Evolutionary conservation across 352 stramenopile species (phyloP), one percentile per base, ranked within the genome.

Genomic region (Globisporangium polare): DNA sequence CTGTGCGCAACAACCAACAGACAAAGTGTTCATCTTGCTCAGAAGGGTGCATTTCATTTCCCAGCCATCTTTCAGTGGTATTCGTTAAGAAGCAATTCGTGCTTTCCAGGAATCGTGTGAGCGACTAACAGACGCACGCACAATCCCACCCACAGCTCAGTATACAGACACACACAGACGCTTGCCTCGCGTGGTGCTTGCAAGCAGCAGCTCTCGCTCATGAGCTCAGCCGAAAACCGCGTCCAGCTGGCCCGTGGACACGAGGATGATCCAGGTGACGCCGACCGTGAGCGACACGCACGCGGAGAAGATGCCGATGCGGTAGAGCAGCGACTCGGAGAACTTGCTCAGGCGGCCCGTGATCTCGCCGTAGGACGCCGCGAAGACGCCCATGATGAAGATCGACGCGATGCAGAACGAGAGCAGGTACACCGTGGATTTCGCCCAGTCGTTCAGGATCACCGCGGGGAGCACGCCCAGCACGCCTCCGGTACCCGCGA

Each of bases 371-470:
- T 94, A 96, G 0, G 81, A 60, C 4, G 77, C 73, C 0, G 90
- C 83, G 72, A 96, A 97, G 4, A 75, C 71, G 45, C 87, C 88
- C 86, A 97, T 96, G 27, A 90, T 89, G 43, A 96, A 66, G 55
- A 89, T 96, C 53, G 72, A 90, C n/a, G 76, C 80, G 9, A 88
- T 29, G 61, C 87, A 96, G 71, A 96, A 96, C 24, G 79, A 83
- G 6, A 76, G 61, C 20, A 97, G 62, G 69, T 96, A 97, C 24
- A 86, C 64, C 29, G 70, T 68, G 20, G 82, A 89, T 37, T 88
- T 73, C 55, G 62, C 60, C 62, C 65, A 77, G 63, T 92, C 70
- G 58, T 89, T 76, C 29, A 95, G 64, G 49, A 93, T 75, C 17
- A 96, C 78, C 0, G 88, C 87, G 0, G 88, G 88, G 18, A 96